Base-by-base conservation (phyloP, 345 rosid species). In the Acer campestre region DNA sequence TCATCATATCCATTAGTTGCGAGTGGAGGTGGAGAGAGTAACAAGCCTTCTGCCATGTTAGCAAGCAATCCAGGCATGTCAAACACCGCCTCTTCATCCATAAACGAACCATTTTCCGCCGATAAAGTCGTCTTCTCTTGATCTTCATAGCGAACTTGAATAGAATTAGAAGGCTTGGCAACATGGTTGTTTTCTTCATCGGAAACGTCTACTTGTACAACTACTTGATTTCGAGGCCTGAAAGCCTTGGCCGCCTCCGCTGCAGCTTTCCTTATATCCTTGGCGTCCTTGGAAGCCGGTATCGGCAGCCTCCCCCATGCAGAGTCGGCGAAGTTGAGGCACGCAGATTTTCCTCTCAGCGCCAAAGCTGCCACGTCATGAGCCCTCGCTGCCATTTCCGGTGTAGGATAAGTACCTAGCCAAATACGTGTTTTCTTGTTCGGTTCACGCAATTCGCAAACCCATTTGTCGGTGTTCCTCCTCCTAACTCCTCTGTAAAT, bases 341-440 rank as follows among this genome's bases (percentile, higher is more conserved):
- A 90, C 10, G 90, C 92, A 9, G 87, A 78, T 59, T 87, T 88
- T 10, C 97, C 93, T 68, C 90, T 86, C 12, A 92, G 77, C 0
- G 93, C 88, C 59, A 92, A 71, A 7, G 88, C 97, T 0, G 97
- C 97, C 0, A 92, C 94, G 77, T 92, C 97, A 61, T 92, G 97
- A 0, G 97, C 97, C 62, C 92, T 80, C 0, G 94, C 97, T 0
- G 97, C 97, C 97, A 90, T 90, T 61, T 92, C 94, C 0, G 97
- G 86, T 0, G 91, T 88, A 0, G 94, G 91, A 63, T 90, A 92
- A 2, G 97, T 92, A 0, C 97, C 97, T 0, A 92, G 89, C 97
- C 97, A 92, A 20, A 92, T 86, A 2, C 97, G 89, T 0, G 91
- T 75, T 63, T 88, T 85, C 62, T 85, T 83, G 35, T 56, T 87